Conservation (phyloP, 306 rosid species). For the Begonia fuchsioides region DNA sequence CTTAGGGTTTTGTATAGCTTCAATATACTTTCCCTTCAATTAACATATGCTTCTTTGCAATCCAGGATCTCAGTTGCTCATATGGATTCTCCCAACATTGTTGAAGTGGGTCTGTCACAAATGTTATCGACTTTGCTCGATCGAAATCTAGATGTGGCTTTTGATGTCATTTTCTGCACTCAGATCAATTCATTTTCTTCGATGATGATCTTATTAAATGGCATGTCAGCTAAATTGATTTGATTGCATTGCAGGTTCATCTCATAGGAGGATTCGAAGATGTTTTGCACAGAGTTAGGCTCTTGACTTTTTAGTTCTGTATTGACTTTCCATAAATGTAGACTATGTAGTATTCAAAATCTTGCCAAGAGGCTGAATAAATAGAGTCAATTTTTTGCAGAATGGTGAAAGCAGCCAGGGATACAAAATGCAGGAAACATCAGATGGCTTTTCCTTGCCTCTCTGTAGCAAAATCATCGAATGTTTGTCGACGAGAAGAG, state of each 20-base stretch:
- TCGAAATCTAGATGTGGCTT: conserved; percentile 23
- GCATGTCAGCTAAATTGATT: conserved; percentile 7
- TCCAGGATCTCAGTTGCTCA: conserved; percentile 67
- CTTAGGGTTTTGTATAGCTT: conserved; percentile 1
- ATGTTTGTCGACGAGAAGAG: conserved; percentile 35
- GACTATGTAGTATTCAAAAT: conserved; percentile 22
- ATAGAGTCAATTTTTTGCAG: conserved; percentile 50
- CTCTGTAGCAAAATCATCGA: conserved; percentile 49
- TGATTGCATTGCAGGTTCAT: conserved; percentile 48
- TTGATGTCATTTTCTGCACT: conserved; percentile 33
- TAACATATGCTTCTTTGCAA: conserved; percentile 4
- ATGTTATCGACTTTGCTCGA: conserved; percentile 45
- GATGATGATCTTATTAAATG: conserved; percentile 4
- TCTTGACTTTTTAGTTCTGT: conserved; percentile 30
- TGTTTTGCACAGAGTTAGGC: conserved; percentile 39
- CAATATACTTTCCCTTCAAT: conserved; percentile 3
- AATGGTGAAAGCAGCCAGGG: conserved; percentile 17
- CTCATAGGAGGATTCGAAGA: conserved; percentile 83
- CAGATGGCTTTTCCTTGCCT: conserved; percentile 56
- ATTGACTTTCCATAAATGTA: conserved; percentile 22
- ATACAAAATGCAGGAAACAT: conserved; percentile 18
- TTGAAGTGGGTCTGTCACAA: conserved; percentile 61
- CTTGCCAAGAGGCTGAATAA: conserved; percentile 16
- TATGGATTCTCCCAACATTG: conserved; percentile 68
- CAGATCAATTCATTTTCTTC: background rate